Conservation (phyloP, 2,329 filamentous ascomycete species). For the Aspergillus quadrilineatus region DNA sequence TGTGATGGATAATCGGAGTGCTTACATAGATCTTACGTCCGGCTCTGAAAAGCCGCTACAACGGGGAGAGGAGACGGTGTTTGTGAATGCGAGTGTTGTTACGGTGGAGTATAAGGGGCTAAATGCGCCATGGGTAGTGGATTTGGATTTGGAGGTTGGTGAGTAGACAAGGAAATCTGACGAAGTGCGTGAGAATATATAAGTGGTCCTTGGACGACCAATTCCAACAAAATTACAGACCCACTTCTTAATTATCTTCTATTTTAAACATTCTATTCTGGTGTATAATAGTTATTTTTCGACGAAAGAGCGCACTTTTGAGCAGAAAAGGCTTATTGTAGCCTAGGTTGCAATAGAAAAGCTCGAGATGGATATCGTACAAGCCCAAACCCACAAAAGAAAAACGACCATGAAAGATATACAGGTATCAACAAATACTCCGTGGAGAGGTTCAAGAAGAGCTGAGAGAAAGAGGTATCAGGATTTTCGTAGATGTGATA, state of each 20-base stretch:
- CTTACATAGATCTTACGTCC: slow-evolving; percentile 36
- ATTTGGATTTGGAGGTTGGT: slow-evolving; percentile 44
- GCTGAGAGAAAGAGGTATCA: slow-evolving; percentile 11
- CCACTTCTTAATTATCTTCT: neutral
- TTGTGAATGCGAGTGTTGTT: slow-evolving; percentile 61
- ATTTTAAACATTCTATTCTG: neutral
- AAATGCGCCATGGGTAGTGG: slow-evolving; percentile 58
- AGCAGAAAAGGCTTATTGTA: neutral
- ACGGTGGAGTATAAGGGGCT: slow-evolving; percentile 48
- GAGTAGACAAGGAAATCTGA: neutral
- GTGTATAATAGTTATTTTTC: neutral
- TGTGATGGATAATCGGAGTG: slow-evolving; percentile 33
- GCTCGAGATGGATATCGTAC: slow-evolving; percentile 12
- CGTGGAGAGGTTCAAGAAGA: slow-evolving; percentile 6
- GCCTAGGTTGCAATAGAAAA: neutral
- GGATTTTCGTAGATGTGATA: slow-evolving; percentile 2
- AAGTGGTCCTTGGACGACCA: neutral
- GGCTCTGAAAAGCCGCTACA: slow-evolving; percentile 31
- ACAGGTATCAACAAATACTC: slow-evolving; percentile 11
- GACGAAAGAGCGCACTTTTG: neutral
- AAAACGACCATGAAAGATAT: slow-evolving; percentile 10
- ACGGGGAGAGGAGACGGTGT: slow-evolving; percentile 54
- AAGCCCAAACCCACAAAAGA: slow-evolving; percentile 9
- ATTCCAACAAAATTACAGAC: neutral
- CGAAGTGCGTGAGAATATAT: neutral